Evolutionary conservation across 192 early-diverging fungal genomes (phyloP).

Genomic region (Umbelopsis ramanniana): DNA sequence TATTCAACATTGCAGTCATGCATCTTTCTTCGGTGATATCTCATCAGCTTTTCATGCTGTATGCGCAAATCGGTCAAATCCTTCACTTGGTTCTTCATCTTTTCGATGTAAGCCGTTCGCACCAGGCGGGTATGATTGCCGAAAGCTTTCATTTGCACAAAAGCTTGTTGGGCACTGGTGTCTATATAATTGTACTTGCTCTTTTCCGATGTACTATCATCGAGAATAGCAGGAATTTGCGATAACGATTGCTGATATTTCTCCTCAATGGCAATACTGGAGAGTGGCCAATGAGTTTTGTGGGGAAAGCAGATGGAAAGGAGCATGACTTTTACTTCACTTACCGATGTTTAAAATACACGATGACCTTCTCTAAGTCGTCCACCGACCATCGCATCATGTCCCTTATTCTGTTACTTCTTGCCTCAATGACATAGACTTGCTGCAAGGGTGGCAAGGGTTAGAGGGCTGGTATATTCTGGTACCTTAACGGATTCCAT

Average conservation of each 20-base stretch:
- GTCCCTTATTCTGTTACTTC: constrained; percentile 5
- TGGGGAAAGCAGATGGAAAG: no score
- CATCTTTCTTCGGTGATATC: constrained; percentile 22
- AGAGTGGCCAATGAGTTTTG: not conserved
- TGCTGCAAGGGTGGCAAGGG: not conserved
- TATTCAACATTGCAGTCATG: constrained; percentile 26
- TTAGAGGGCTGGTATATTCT: not conserved
- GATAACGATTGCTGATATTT: constrained; percentile 7
- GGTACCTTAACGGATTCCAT: not conserved
- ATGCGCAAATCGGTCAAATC: constrained; percentile 22
- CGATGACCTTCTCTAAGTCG: constrained; percentile 7
- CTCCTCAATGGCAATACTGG: constrained; percentile 15
- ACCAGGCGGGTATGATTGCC: constrained; percentile 3
- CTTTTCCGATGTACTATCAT: not conserved
- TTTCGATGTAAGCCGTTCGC: constrained; percentile 25
- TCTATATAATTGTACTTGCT: constrained; percentile 8
- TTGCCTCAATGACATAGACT: constrained; percentile 15
- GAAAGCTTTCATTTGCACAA: not conserved
- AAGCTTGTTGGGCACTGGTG: constrained; percentile 9
- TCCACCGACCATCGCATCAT: constrained; percentile 4
- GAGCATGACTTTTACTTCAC: not conserved
- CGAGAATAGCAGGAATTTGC: not conserved
- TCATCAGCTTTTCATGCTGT: constrained; percentile 24
- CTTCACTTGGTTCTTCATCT: constrained; percentile 18
- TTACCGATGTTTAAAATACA: constrained; percentile 10